Conservation (phyloP, 2,329 filamentous ascomycete species). For the Ceratocystis alfenasii region DNA sequence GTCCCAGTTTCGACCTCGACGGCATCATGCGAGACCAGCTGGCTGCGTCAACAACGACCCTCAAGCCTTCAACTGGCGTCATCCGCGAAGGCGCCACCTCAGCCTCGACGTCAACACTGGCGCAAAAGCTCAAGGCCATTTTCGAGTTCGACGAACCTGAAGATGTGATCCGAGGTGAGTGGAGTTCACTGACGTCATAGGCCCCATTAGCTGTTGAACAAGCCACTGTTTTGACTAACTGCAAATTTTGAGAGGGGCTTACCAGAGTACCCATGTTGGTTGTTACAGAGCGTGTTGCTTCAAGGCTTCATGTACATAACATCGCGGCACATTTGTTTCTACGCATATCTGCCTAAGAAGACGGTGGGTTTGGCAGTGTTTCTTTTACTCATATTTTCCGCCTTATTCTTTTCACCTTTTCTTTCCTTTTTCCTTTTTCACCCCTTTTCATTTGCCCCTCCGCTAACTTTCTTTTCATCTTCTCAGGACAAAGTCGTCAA, state of each 20-base stretch:
- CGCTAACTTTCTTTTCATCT: neutral
- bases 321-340: conserved; percentile 85
- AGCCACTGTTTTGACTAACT: conserved; percentile 21
- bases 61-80: neutral
- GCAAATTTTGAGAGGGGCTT: no score
- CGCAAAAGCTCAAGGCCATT: conserved; percentile 65
- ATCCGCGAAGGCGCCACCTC: neutral
- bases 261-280: conserved; percentile 81
- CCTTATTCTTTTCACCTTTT: neutral
- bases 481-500: conserved; percentile 61
- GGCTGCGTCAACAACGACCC: neutral
- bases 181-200: conserved; percentile 18
- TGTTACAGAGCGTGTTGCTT: conserved; percentile 79
- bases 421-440: neutral
- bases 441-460: neutral
- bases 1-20: conserved; percentile 47
- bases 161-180: conserved; percentile 63
- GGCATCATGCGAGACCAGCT: conserved; percentile 28
- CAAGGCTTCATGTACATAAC: conserved; percentile 97
- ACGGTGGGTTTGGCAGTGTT: conserved; percentile 41
- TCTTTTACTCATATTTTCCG: neutral
- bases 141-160: conserved; percentile 74
- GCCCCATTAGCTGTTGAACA: neutral
- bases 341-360: conserved; percentile 92
- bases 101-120: conserved; percentile 43